These are phyloP conservation scores for Aplosporella prunicola DNA, from an alignment of 2,329 filamentous ascomycete genomes.

Conservation along the genomic window DNA sequence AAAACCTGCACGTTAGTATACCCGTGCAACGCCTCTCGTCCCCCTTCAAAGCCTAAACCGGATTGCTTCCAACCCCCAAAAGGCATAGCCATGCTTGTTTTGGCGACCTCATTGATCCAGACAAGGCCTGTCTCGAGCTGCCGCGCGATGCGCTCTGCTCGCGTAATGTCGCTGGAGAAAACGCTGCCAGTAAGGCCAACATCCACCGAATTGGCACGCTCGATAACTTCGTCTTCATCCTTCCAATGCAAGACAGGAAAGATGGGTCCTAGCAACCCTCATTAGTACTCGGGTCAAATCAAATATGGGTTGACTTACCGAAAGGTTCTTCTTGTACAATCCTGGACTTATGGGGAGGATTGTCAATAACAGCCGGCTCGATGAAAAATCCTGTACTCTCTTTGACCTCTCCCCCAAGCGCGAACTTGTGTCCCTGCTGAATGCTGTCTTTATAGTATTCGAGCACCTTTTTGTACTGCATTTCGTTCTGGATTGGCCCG, in stretches of 20 bases:
- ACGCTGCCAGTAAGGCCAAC: conserved; percentile 41
- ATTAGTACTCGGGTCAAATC: too few species aligned
- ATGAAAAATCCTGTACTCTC: conserved; percentile 41
- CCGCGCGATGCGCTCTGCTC: conserved; percentile 39
- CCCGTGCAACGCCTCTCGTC: too few species aligned
- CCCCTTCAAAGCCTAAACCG: too few species aligned
- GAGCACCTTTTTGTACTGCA: conserved; percentile 49
- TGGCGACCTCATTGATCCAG: conserved; percentile 48
- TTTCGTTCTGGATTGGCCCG: conserved; percentile 49
- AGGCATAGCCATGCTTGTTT: too few species aligned
- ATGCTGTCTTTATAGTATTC: conserved; percentile 43
- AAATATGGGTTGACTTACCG: too few species aligned
- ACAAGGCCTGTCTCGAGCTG: conserved; percentile 46
- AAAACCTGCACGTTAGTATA: too few species aligned
- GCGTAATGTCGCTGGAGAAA: conserved; percentile 40
- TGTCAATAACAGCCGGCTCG: conserved; percentile 45
- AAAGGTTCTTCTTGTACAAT: conserved; percentile 50
- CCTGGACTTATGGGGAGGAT: conserved; percentile 42
- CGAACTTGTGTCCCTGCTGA: conserved; percentile 38
- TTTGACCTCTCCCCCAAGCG: conserved; percentile 34
- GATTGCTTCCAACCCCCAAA: too few species aligned
- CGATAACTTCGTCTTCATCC: conserved; percentile 39
- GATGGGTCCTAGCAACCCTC: too few species aligned
- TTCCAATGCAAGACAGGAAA: conserved; percentile 51
- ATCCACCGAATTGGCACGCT: conserved; percentile 33